Evolutionary conservation across 129 eudicot genomes (phyloP).

Genomic region (Flaveria brownii): DNA sequence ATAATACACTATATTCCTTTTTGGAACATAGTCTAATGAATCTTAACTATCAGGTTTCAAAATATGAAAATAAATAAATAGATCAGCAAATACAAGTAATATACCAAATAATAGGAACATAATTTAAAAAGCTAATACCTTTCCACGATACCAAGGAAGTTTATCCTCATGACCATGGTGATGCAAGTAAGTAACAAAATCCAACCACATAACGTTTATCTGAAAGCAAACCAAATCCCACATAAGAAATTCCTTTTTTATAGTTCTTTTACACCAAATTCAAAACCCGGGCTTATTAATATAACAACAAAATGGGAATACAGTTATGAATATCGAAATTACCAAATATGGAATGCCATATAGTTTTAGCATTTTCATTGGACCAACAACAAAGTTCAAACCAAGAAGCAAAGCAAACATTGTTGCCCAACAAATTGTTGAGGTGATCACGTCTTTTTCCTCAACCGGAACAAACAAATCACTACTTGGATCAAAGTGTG

Average conservation of each 20-base stretch:
- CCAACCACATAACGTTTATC: slow-evolving; percentile 64
- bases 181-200: slow-evolving; percentile 68
- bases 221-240: slow-evolving; percentile 37
- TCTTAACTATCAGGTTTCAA: too few species aligned
- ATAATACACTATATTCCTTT: neutral
- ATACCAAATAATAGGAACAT: neutral
- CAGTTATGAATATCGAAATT: slow-evolving; percentile 20
- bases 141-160: slow-evolving; percentile 75
- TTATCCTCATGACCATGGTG: slow-evolving; percentile 71
- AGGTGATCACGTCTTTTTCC: slow-evolving; percentile 52
- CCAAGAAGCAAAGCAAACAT: slow-evolving; percentile 50
- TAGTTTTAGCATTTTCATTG: slow-evolving; percentile 51
- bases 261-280: neutral
- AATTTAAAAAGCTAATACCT: slow-evolving; percentile 41
- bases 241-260: slow-evolving; percentile 14
- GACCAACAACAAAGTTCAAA: slow-evolving; percentile 51
- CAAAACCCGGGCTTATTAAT: neutral
- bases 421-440: slow-evolving; percentile 55
- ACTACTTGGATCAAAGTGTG: slow-evolving; percentile 57
- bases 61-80: neutral
- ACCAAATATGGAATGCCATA: slow-evolving; percentile 65
- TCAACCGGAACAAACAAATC: slow-evolving; percentile 47
- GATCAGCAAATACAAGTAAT: neutral
- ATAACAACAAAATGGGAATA: neutral
- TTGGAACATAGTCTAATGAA: too few species aligned